phyloP scores from a whole-genome alignment of 1,284 basidiomycete species.

The Volvariella volvacea region DNA sequence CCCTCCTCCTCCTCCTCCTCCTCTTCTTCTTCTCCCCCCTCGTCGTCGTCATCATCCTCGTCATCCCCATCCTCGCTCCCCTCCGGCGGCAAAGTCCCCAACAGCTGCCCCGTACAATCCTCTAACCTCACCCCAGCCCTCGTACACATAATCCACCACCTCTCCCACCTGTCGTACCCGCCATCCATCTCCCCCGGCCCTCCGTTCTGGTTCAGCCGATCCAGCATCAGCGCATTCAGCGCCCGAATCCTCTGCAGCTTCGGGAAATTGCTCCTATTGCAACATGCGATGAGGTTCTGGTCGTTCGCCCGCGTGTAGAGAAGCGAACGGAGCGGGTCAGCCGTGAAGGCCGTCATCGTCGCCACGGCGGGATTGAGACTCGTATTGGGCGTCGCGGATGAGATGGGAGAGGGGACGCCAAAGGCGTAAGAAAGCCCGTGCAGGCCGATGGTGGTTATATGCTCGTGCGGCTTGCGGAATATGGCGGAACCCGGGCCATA shows the following conservation, averaged over 20 bases:
- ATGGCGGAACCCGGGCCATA: slow-evolving; percentile 22
- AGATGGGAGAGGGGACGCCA: slow-evolving; percentile 42
- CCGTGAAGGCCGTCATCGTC: slow-evolving; percentile 15
- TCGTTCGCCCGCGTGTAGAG: slow-evolving; percentile 53
- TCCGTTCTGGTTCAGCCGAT: slow-evolving; percentile 47
- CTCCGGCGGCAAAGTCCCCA: slow-evolving; percentile 51
- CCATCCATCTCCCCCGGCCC: slow-evolving; percentile 31
- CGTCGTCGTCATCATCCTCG: slow-evolving; percentile 19
- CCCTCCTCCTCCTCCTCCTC: slow-evolving; percentile 18
- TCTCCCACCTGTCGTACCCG: slow-evolving; percentile 57
- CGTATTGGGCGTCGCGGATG: slow-evolving; percentile 11
- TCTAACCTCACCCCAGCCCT: slow-evolving; percentile 46
- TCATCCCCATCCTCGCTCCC: slow-evolving; percentile 27
- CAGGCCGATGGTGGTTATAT: slow-evolving; percentile 57
- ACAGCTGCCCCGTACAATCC: slow-evolving; percentile 56
- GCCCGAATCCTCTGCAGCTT: slow-evolving; percentile 49
- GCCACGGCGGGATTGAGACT: no score
- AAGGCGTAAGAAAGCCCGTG: slow-evolving; percentile 65
- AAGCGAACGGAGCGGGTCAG: slow-evolving; percentile 22
- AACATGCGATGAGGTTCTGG: slow-evolving; percentile 45
- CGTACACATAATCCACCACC: slow-evolving; percentile 54
- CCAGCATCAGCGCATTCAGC: slow-evolving; percentile 46
- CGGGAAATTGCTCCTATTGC: slow-evolving; percentile 53
- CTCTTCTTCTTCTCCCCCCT: slow-evolving; percentile 24
- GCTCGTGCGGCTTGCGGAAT: slow-evolving; percentile 44